Evolutionary conservation across 495 filamentous ascomycete genomes (phyloP), one percentile per base, ranked within the genome.

Genomic region (Penicillium taxi): DNA sequence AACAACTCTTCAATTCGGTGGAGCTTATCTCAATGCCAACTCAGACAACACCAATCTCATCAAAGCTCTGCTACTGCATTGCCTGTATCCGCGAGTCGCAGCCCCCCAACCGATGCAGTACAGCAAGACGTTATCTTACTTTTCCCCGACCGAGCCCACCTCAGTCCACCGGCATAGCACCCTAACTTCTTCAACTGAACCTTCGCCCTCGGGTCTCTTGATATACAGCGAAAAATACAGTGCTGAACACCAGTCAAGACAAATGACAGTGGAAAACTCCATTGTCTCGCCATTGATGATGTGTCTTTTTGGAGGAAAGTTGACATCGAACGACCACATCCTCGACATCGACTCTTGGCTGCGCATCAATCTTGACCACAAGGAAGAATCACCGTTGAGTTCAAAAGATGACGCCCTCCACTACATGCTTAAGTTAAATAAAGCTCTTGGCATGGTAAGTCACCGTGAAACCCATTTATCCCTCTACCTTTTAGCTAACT

Each of bases 311-410:
- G 74, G 74, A 19, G 70, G 73, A n/a, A 51, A 43, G 19, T 43
- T 74, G n/a, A 29, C 35, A 16, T 36, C 36, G 12, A 37, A 43
- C 11, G 37, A 37, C 24, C 52, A 58, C 12, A 54, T 44, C 11
- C 9, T 77, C 8, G 50, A 59, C 29, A 60, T 75, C 35, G 70
- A 74, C 35, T 53, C 48, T 20, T 77, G 74, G 73, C 40, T 77
- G 21, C 59, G 63, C 3, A 67, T 73, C 22, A 55, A 36, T 26
- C 42, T 64, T 17, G 31, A 47, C 20, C 13, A 15, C 24, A 2
- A 50, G 42, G 8, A 28, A 25, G 7, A 56, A 45, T 14, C 14
- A 19, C 26, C 15, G 8, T 45, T n/a, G n/a, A n/a, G n/a, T n/a
- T n/a, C n/a, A n/a, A n/a, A n/a, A 9, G 23, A 44, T 16, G 49